phyloP scores from a whole-genome alignment of 2,329 filamentous ascomycete species.

The Colletotrichum tamarilloi region DNA sequence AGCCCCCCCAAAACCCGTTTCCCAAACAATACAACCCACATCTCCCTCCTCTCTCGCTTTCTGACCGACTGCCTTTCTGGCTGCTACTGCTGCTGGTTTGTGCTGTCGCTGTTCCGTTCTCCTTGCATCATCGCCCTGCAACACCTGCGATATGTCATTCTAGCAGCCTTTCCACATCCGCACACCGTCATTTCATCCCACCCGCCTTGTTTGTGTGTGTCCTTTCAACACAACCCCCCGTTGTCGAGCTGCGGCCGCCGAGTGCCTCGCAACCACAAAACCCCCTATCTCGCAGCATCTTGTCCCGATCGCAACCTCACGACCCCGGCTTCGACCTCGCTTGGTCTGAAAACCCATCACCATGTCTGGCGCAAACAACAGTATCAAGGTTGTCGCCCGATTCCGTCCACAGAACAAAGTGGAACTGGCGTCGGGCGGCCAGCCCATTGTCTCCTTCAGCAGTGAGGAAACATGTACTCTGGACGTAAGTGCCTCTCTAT shows the following conservation, averaged over 20 bases:
- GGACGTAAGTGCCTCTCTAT: slow-evolving; percentile 70
- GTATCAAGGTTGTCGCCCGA: slow-evolving; percentile 92
- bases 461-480: slow-evolving; percentile 89
- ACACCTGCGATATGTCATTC: slow-evolving; percentile 35
- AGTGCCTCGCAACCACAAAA: slow-evolving; percentile 29
- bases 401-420: slow-evolving; percentile 97
- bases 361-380: slow-evolving; percentile 72
- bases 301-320: slow-evolving; percentile 26
- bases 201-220: slow-evolving; percentile 33
- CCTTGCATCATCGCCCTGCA: slow-evolving; percentile 22
- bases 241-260: slow-evolving; percentile 35
- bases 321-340: slow-evolving; percentile 27
- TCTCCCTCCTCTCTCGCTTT: not conserved
- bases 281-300: slow-evolving; percentile 9
- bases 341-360: slow-evolving; percentile 44
- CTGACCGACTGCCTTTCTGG: slow-evolving; percentile 28
- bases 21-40: slow-evolving; percentile 23
- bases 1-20: slow-evolving; percentile 2
- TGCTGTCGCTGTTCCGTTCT: slow-evolving; percentile 11
- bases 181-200: slow-evolving; percentile 36
- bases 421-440: slow-evolving; percentile 89
- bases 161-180: slow-evolving; percentile 31
- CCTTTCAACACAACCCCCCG: slow-evolving; percentile 25
- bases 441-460: slow-evolving; percentile 91
- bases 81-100: slow-evolving; percentile 34